Base-by-base conservation (phyloP, 2,329 filamentous ascomycete species). In the Waltergamsia citrina region DNA sequence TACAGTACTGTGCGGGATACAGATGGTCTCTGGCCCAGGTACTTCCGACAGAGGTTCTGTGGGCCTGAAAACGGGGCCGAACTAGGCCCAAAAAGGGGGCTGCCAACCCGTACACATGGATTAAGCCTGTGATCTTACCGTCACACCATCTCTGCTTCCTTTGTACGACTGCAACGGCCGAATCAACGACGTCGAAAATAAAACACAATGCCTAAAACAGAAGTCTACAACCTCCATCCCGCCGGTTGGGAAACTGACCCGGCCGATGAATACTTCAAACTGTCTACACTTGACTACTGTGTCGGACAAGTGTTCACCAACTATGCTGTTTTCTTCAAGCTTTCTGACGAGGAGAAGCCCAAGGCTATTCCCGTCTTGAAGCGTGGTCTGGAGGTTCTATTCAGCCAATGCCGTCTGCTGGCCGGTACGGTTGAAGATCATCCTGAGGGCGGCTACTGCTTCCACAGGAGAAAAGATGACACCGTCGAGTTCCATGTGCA, bases 371-470 rank as follows among this genome's bases (percentile, higher is more conserved):
- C 42, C 0, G 37, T 51, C 0, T 43, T 64, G 4, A 57, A 53
- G 18, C 36, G 43, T 10, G 59, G 57, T 7, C 48, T 65, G 4
- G 52, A 60, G 38, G 38, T 41, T 6, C 60, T 54, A 2, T 44
- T 66, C 0, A 48, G 49, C 20, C 59, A 65, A 34, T 43, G 45
- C 0, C 43, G 59, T 3, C 56, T 64, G 34, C 44, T 62, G 7
- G 54, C 52, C 15, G 56, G 60, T 1, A 53, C 46, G 2, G 60
- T 67, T 27, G 62, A 64, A 37, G 51, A 53, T 25, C 52, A 63
- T n/a, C 28, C 45, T 1, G 32, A 40, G 1, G 56, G 55, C 14
- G 55, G 52, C 9, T 49, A 60, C 32, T 59, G 49, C 0, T 59
- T 62, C 22, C 46, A 51, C 7, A 63, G 55, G 38, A 53, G 37